phyloP scores from a whole-genome alignment of 2,329 filamentous ascomycete species.

The Claviceps lovelessii region DNA sequence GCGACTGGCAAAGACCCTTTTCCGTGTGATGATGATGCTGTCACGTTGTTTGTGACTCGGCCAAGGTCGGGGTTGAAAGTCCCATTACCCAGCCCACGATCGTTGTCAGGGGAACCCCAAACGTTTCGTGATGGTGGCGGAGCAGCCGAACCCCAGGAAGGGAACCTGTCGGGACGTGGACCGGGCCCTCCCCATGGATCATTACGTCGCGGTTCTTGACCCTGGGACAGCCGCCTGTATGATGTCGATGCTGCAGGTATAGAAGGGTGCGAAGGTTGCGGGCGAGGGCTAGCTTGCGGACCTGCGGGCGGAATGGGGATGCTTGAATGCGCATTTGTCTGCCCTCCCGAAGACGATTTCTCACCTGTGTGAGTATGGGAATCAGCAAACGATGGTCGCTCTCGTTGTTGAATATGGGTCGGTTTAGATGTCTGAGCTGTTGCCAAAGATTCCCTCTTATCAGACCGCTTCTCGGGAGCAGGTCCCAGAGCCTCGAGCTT shows the following conservation, averaged over 20 bases:
- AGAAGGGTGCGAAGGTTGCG: constrained; percentile 8
- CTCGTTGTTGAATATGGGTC: constrained; percentile 22
- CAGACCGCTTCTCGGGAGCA: constrained; percentile 43
- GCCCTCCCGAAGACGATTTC: neutral
- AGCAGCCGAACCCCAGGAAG: constrained; percentile 33
- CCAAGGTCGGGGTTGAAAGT: constrained; percentile 54
- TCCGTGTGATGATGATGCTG: constrained; percentile 18
- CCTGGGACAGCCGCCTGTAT: constrained; percentile 18
- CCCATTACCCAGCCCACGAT: constrained; percentile 61
- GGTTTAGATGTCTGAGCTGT: constrained; percentile 26
- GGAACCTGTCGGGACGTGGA: constrained; percentile 32
- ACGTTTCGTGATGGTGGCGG: constrained; percentile 44
- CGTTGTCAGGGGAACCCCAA: constrained; percentile 60
- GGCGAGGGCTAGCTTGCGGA: constrained; percentile 4
- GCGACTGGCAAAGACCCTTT: constrained; percentile 33
- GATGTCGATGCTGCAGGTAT: constrained; percentile 7
- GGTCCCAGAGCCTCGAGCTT: constrained; percentile 59
- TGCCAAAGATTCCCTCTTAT: constrained; percentile 33
- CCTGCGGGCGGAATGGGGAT: constrained; percentile 1
- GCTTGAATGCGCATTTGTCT: neutral
- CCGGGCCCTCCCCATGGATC: constrained; percentile 25
- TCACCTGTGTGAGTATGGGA: constrained; percentile 3
- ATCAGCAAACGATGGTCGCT: constrained; percentile 9
- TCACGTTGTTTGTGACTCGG: constrained; percentile 27
- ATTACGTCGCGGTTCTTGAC: constrained; percentile 18